Base-by-base conservation (phyloP, 1,284 basidiomycete genomes). In the Pyrrhoderma lamaoense region DNA sequence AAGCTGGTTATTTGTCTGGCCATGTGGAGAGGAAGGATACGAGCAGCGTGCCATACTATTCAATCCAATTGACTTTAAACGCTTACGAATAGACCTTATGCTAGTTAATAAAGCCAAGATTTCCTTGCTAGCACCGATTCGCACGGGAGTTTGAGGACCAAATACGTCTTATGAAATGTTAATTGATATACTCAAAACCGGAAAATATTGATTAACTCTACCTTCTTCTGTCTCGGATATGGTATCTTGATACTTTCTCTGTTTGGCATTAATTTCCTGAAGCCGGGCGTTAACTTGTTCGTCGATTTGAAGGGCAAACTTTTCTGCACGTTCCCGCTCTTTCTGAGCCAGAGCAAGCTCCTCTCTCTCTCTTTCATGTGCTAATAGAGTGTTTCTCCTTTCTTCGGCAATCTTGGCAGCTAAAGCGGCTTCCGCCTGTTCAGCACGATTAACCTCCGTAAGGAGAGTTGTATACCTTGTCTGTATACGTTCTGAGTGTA, bases 341-440 rank as follows among this genome's bases (percentile, higher is more conserved):
- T 48, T 45, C 16, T 38, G 38, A 23, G 37, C 50, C 9, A 50
- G 55, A 16, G 36, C 34, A 23, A 35, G 13, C 27, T 50, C 38
- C 11, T 31, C 27, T 31, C 11, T 31, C 27, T 31, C 27, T 13
- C 64, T 61, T 8, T 55, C 45, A 37, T 53, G 56, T 35, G 52
- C 52, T 21, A 60, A 56, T 40, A 52, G 57, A 53, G 62, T 59
- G 42, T 64, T 64, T 27, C 56, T 85, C n/a, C 79, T 61, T 8
- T 70, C 66, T 49, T 72, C 77, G 2, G 80, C 79, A 54, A 75
- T 68, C 42, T 69, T 69, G 8, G 77, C 75, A 11, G 84, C 25
- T 19, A 18, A 50, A 8, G 45, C 21, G 11, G 46, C 25, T 22
- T 54, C 53, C 4, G 27, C 42, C 22, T 54, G 57, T 37, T 55